Evolutionary conservation across 2,329 filamentous ascomycete genomes (phyloP), one percentile per base, ranked within the genome.

Genomic region (Colletotrichum musae): DNA sequence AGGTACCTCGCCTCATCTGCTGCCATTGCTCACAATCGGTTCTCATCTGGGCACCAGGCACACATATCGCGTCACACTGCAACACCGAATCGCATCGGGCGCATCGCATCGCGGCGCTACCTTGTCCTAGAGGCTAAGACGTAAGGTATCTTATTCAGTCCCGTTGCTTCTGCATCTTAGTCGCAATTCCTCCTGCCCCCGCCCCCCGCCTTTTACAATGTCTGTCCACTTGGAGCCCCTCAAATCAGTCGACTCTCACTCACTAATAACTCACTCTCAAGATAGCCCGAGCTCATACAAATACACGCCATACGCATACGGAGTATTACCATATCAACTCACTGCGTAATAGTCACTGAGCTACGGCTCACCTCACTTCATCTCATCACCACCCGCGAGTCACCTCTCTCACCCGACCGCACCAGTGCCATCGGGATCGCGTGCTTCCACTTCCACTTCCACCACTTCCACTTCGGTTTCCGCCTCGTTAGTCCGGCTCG

Each of bases 71-170:
- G 39, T 43, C 56, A 21, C 18, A 48, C 15, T 32, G 36, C 52
- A 32, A 32, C 36, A 54, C 52, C 52, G 13, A 52, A 28, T 52
- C 52, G 52, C 53, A 28, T 57, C 53, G 36, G 16, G 16, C 13
- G 41, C n/a, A 18, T 41, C 18, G 43, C 36, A 52, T 28, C 24
- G 21, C 50, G 59, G 64, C 64, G 52, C 64, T 62, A 58, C 61
- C 24, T 26, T 51, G n/a, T 51, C 6, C 32, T 36, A 36, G 32
- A 36, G 32, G 32, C 32, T 10, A 36, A 36, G 32, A 36, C 9
- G 32, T 36, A 36, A 36, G 32, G 32, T 36, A 36, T 36, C 5
- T 36, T 2, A 24, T 24, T 24, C 21, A 24, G 3, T 24, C 21
- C 21, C 21, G 21, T 24, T 24, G 21, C 21, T 24, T 24, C 21